Conservation (phyloP, 106 monocot species). For the Dendrobium nobile region DNA sequence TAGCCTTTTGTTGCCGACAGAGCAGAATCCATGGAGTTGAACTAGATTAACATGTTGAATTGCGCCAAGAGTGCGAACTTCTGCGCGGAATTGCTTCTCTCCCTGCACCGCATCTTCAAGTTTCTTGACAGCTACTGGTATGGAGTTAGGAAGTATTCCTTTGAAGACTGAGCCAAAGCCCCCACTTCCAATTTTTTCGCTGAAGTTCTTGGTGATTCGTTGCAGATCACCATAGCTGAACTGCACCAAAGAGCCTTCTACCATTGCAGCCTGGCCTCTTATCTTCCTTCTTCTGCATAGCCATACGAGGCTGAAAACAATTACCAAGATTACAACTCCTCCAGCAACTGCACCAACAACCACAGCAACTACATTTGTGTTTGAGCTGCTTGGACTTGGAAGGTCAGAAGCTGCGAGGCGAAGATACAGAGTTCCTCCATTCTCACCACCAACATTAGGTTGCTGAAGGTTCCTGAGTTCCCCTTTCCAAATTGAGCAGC, state of each 20-base stretch:
- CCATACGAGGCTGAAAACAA: not conserved
- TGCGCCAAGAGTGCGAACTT: constrained; percentile 26
- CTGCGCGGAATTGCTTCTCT: constrained; percentile 38
- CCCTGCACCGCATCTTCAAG: constrained; percentile 23
- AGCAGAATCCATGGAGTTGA: constrained; percentile 21
- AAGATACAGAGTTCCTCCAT: constrained; percentile 18
- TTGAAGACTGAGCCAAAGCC: constrained; percentile 39
- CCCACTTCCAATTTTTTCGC: constrained; percentile 24
- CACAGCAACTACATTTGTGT: not conserved
- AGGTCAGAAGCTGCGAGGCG: constrained; percentile 31
- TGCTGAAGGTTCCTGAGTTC: constrained; percentile 21
- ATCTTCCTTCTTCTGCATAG: constrained; percentile 9
- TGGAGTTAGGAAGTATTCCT: constrained; percentile 24
- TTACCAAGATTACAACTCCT: not conserved
- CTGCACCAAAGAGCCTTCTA: constrained; percentile 13
- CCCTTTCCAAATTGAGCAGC: constrained; percentile 29
- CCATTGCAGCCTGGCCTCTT: not conserved
- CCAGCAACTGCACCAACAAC: constrained; percentile 11
- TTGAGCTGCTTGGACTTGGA: constrained; percentile 3
- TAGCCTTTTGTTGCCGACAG: constrained; percentile 9
- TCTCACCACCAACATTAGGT: constrained; percentile 3
- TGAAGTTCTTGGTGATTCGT: constrained; percentile 34
- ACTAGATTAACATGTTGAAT: constrained; percentile 38
- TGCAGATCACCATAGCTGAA: constrained; percentile 16
- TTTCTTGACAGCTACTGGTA: constrained; percentile 27